Evolutionary conservation across 208 protist species (phyloP), one percentile per base, ranked within the genome.

Genomic region (Acanthamoeba castellanii): DNA sequence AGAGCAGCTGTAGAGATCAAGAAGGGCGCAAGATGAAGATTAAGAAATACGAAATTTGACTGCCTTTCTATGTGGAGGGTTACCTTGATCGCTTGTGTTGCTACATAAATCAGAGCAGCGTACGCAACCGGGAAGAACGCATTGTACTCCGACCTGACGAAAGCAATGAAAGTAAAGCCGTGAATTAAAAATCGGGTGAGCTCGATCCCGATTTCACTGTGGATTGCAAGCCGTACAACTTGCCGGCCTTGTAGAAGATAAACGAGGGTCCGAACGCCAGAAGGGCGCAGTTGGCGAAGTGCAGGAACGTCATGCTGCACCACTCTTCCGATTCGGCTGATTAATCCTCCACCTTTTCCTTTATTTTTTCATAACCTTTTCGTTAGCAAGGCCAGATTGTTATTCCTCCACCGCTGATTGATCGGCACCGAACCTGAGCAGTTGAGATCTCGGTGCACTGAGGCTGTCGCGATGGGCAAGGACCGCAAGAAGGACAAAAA

Each of bases 241-340:
- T 93, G 68, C 47, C 32, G 42, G 66, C 89, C 42, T 93, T 93
- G 89, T 93, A 93, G 42, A 93, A 81, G 68, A 93, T 81, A 27
- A 93, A 78, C 4, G 89, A 37, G 16, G 89, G 89, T 11, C 64
- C 89, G 68, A 93, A 93, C 30, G 89, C n/a, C 42, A 93, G 64
- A 9, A 93, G 66, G 45, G 89, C 89, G 30, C 89, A 93, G 66
- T 93, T 93, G 64, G 45, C 68, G 34, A 93, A 93, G 66, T 93
- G 57, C 37, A 93, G 68, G 89, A 93, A 93, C 37, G 89, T 93
- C 89, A 93, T 93, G 66, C 30, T 37, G 11, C 66, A 20, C 66
- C 34, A 8, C 8, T 37, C 5, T 11, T 13, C 14, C 13, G 5
- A 42, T 42, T 30, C 11, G 3, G 16, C 55, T 50, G 45, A 70